These are phyloP conservation scores for Eudorina sp. DNA, from an alignment of 139 green algal species.

Conservation along the genomic window DNA sequence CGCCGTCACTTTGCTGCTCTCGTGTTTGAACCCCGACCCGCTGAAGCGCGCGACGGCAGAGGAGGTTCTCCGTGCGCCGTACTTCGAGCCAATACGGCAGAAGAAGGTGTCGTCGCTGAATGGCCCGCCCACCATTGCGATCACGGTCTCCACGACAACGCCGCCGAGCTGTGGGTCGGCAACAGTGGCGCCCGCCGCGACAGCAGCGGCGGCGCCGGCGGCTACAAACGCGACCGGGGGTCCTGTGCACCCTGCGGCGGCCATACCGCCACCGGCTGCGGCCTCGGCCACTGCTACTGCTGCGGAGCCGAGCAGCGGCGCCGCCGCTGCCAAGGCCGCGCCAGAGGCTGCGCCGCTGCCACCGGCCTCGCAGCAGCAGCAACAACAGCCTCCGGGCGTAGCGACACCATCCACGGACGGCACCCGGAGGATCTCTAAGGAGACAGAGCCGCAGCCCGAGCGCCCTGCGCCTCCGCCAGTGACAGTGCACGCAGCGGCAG, in stretches of 20 bases:
- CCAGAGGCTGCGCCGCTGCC: background rate
- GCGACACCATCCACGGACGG: background rate
- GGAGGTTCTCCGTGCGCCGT: slow-evolving; percentile 28
- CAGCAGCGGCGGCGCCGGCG: background rate
- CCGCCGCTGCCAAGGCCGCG: background rate
- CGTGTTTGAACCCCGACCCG: slow-evolving; percentile 43
- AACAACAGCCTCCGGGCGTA: background rate
- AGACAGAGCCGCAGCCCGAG: slow-evolving; percentile 35
- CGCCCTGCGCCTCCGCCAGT: background rate
- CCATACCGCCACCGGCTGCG: background rate
- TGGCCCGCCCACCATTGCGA: background rate
- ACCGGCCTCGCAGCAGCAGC: slow-evolving; percentile 7
- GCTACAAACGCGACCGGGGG: background rate
- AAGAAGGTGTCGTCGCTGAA: slow-evolving; percentile 20
- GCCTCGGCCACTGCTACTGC: background rate
- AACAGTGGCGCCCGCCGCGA: background rate
- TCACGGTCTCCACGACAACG: background rate
- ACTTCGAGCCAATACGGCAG: slow-evolving; percentile 27
- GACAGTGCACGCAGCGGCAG: background rate
- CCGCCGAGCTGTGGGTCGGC: too few relatives aligned
- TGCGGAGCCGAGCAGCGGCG: background rate
- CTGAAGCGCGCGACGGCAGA: slow-evolving; percentile 45
- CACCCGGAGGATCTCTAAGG: background rate
- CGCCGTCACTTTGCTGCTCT: slow-evolving; percentile 26
- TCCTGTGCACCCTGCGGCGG: background rate